Base-by-base conservation (phyloP, 2,329 filamentous ascomycete genomes). In the Cyphellophora europaea region DNA sequence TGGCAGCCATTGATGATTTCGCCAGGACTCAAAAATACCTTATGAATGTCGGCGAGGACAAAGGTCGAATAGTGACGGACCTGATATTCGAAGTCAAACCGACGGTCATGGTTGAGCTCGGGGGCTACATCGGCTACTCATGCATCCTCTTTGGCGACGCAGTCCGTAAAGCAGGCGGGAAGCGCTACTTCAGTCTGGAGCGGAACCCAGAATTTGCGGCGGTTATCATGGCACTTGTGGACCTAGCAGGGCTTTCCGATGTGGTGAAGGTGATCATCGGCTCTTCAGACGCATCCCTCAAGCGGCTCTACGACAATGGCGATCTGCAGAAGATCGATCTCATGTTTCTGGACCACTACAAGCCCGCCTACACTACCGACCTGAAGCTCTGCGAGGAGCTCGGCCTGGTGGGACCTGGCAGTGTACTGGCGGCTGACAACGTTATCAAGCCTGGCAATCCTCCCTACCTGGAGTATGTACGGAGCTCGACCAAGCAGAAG, bases 41-140 rank as follows among this genome's bases (percentile, higher is more conserved):
- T 33, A 89, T 89, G 79, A 89, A 87, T 45, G 74, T 91, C 2
- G 83, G 84, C 27, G 69, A 77, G 46, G 67, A 77, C 50, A 91
- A 91, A 59, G 82, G 81, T 30, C 69, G 67, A 42, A 79, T 86
- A 35, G 74, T 89, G 2, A 70, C 70, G 6, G 68, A 81, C 18
- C 56, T 88, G 25, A 87, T 91, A 40, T 63, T 64, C 13, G 64
- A 81, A 43, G 62, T 69, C 31, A 82, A 79, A 53, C 82, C 82
- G 1, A 56, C 73, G 35, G 67, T 67, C 3, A 83, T 87, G 75
- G 72, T 89, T 30, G 84, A 93, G 53, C 67, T 91, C 0, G 84
- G 85, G 30, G 80, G 82, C 32, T 91, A 89, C 56, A 70, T 87
- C 13, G 84, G 84, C 27, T 91, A 91, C 63, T 89, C 83, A 0